A percentile compares a stretch with the other conserved stretches of the same genome.
These are phyloP conservation scores for Boletales sp. DNA, from an alignment of 768 basidiomycete species.

Conservation along the genomic window DNA sequence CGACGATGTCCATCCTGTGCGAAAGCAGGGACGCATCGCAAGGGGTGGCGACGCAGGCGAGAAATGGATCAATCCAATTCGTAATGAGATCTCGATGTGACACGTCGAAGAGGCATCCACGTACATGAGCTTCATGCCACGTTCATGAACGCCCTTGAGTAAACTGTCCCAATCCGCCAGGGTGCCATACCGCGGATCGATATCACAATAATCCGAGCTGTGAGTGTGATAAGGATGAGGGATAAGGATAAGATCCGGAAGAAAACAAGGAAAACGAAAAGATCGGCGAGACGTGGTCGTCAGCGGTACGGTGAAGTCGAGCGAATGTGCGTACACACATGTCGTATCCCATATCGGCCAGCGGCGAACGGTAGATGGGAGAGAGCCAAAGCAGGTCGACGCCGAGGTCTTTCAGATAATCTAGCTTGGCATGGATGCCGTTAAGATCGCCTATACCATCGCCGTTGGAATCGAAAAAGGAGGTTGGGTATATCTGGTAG, in stretches of 20 bases:
- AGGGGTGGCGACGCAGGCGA: conserved; percentile 1
- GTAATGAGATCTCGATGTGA: conserved; percentile 13
- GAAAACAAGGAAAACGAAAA: background rate
- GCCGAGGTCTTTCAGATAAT: conserved; percentile 66
- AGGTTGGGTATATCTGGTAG: conserved; percentile 71
- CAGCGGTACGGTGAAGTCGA: background rate
- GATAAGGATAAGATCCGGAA: conserved; percentile 14
- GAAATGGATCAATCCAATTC: conserved; percentile 1
- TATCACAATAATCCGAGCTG: conserved; percentile 63
- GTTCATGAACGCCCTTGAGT: conserved; percentile 49
- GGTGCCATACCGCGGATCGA: conserved; percentile 64
- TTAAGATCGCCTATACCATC: conserved; percentile 69
- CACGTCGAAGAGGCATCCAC: conserved; percentile 15
- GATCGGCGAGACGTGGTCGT: background rate
- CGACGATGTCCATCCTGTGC: conserved; percentile 71
- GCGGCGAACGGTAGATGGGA: conserved; percentile 60
- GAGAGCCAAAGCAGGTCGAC: conserved; percentile 65
- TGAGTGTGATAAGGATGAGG: conserved; percentile 2
- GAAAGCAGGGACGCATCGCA: conserved; percentile 4
- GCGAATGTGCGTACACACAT: conserved; percentile 39
- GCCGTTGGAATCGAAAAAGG: conserved; percentile 69
- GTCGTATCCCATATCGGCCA: conserved; percentile 74
- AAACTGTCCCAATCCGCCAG: conserved; percentile 57
- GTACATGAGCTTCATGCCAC: conserved; percentile 70
- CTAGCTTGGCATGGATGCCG: conserved; percentile 61